Evolutionary conservation across 208 protist species (phyloP), one percentile per base, ranked within the genome.

Genomic region (Leptomonas pyrrhocoris): DNA sequence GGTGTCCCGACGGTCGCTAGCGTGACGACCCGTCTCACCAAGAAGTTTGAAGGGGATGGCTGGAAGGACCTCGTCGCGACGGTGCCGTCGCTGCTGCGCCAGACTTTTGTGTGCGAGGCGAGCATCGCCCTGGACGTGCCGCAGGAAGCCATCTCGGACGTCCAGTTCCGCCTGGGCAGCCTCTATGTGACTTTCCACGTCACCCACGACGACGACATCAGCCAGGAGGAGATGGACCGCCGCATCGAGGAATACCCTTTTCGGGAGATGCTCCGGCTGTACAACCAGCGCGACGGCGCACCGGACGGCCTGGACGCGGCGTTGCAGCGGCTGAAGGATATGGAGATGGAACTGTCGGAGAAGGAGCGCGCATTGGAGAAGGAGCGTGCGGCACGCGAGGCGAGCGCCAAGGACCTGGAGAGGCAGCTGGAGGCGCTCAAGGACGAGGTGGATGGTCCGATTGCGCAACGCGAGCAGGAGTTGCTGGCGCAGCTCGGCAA

Each of bases 131-230:
- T 86, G 23, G 43, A 68, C 11, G 79, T 92, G 19, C 53, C 68
- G 21, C 66, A 70, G 54, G 72, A 82, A 13, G 73, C 79, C 34
- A 87, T 94, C 57, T 68, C 51, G 1, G 56, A 76, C 31, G 74
- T 88, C 6, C 72, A 86, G 48, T 79, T 94, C 48, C 79, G 85
- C 45, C 86, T 94, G 30, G 89, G 89, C n/a, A 94, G 89, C 48
- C 73, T 94, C 23, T 89, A 94, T 72, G 89, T 92, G 19, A 92
- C 86, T 15, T 91, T 94, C 58, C 86, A 90, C 48, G 89, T 94
- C 3, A 87, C 84, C 18, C 89, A 94, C 66, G 89, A 91, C 51
- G 84, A 88, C 36, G 83, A 92, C 64, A 77, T 91, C 55, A 77
- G 67, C 23, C 73, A 92, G 66, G 79, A 81, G 62, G 89, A 94